A percentile compares a stretch with the other conserved stretches of the same genome.
Conservation (phyloP, 2,329 filamentous ascomycete species). For the Didymella sp. region DNA sequence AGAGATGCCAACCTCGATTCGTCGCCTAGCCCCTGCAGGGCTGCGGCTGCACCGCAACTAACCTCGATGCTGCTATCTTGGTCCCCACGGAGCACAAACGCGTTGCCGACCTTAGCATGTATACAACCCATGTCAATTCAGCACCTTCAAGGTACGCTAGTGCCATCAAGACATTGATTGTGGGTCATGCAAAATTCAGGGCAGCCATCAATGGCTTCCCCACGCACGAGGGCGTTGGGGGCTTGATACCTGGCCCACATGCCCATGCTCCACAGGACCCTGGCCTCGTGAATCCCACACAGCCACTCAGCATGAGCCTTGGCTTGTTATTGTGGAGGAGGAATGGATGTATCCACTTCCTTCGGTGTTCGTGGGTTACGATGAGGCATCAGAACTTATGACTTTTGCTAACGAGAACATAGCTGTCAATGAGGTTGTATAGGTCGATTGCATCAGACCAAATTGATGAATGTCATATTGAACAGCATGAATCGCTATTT, state of each 20-base stretch:
- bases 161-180: neutral
- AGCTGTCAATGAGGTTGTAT: neutral
- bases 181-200: neutral
- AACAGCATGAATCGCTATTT: constrained; percentile 8
- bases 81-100: constrained; percentile 13
- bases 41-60: constrained; percentile 8
- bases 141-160: constrained; percentile 2
- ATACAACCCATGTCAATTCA: constrained; percentile 8
- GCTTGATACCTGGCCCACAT: constrained; percentile 2
- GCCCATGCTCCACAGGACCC: neutral
- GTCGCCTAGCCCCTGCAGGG: constrained; percentile 14
- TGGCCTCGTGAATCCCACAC: neutral
- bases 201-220: constrained; percentile 7
- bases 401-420: neutral
- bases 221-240: constrained; percentile 6
- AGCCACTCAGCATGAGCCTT: neutral
- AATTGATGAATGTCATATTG: neutral
- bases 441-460: neutral
- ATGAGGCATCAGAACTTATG: neutral
- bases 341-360: neutral
- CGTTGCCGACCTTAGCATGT: constrained; percentile 11
- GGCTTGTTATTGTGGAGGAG: constrained; percentile 1
- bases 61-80: constrained; percentile 20
- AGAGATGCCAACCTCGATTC: constrained; percentile 14
- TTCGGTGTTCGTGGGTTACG: neutral